These are phyloP conservation scores for Blyttiomyces sp. DNA, from an alignment of 371 early-diverging fungal species.

Conservation along the genomic window DNA sequence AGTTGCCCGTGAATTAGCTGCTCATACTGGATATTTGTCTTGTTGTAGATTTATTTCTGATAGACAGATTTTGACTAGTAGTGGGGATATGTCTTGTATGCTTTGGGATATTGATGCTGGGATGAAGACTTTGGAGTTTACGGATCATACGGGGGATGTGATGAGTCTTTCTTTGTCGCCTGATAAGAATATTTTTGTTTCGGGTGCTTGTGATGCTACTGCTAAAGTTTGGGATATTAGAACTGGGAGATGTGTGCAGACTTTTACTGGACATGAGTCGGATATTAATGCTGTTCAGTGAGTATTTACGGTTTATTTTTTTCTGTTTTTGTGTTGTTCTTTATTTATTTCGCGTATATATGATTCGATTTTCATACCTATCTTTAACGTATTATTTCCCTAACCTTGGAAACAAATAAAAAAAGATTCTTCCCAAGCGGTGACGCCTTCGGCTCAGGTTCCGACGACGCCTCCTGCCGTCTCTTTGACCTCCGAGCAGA, in stretches of 20 bases:
- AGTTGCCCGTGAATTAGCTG: conserved; percentile 89
- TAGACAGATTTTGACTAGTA: conserved; percentile 88
- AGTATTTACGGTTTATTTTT: conserved; percentile 35
- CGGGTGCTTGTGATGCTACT: conserved; percentile 95
- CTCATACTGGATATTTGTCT: conserved; percentile 94
- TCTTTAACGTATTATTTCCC: too few relatives aligned
- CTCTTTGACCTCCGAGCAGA: conserved; percentile 96
- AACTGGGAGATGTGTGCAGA: conserved; percentile 90
- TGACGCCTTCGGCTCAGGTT: conserved; percentile 93
- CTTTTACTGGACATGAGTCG: conserved; percentile 93
- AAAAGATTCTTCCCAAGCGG: conserved; percentile 94
- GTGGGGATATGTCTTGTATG: conserved; percentile 98
- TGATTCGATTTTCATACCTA: background rate
- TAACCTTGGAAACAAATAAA: too few relatives aligned
- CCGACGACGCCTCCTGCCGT: conserved; percentile 95
- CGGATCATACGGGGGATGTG: conserved; percentile 97
- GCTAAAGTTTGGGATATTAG: conserved; percentile 98
- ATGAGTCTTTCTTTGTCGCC: conserved; percentile 89
- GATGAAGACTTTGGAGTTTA: conserved; percentile 89
- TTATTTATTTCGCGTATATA: background rate
- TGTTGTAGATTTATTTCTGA: conserved; percentile 95
- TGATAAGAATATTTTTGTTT: conserved; percentile 91
- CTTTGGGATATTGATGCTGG: conserved; percentile 98
- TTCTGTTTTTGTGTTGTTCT: conserved; percentile 5
- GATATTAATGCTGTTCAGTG: conserved; percentile 97